Evolutionary conservation across 352 stramenopile species (phyloP).

Genomic region (Pythium aphanidermatum): DNA sequence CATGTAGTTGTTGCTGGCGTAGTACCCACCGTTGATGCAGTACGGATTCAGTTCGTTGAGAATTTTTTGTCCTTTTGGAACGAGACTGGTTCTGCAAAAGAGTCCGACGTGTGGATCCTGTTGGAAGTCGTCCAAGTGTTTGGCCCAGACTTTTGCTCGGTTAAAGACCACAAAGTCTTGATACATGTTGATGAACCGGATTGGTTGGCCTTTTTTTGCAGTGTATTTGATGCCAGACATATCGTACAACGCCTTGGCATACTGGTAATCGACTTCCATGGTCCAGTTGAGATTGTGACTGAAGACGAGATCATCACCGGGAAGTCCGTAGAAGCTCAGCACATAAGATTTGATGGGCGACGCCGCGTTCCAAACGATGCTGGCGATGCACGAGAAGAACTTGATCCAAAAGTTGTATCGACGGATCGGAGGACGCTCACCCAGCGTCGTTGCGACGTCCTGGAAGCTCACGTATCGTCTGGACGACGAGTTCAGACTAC

Average conservation of each 20-base stretch:
- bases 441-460: background rate
- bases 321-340: conserved; percentile 13
- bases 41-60: background rate
- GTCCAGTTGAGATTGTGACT: conserved; percentile 15
- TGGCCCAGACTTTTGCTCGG: conserved; percentile 6
- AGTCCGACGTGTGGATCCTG: conserved; percentile 11
- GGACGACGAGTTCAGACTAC: background rate
- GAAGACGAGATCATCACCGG: conserved; percentile 12
- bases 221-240: conserved; percentile 10
- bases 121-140: conserved; percentile 12
- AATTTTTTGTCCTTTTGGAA: conserved; percentile 3
- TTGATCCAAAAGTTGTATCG: conserved; percentile 12
- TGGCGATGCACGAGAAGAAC: background rate
- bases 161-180: conserved; percentile 17
- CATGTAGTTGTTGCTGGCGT: conserved; percentile 11
- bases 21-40: background rate
- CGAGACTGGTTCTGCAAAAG: conserved; percentile 18
- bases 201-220: conserved; percentile 2
- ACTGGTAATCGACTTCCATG: conserved; percentile 16
- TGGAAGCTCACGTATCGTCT: background rate
- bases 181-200: conserved; percentile 23
- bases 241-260: conserved; percentile 12
- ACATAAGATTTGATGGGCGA: conserved; percentile 14
- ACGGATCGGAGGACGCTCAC: background rate
- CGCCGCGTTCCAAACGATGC: conserved; percentile 11